Conservation (phyloP, 2,329 filamentous ascomycete species). For the Fusarium sp. region DNA sequence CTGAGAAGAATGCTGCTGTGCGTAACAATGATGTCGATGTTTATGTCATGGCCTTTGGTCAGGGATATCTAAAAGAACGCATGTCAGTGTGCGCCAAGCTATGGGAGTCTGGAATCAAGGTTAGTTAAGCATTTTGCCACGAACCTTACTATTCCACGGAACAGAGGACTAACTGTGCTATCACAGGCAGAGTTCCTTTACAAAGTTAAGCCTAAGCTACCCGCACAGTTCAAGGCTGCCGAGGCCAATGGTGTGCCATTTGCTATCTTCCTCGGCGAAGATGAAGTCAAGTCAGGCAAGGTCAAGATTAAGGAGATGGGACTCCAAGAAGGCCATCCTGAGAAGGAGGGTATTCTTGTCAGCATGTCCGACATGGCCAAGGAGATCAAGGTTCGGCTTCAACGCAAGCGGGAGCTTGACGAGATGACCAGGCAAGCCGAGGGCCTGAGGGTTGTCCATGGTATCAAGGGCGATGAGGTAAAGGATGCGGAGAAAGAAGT, state of each 20-base stretch:
- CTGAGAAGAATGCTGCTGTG: constrained; percentile 62
- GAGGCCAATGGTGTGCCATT: constrained; percentile 83
- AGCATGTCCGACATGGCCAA: constrained; percentile 68
- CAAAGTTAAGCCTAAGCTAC: constrained; percentile 91
- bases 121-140: constrained; percentile 44
- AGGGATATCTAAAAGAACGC: constrained; percentile 84
- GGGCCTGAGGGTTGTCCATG: constrained; percentile 57
- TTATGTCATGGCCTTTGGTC: constrained; percentile 94
- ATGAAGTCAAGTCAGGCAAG: constrained; percentile 84
- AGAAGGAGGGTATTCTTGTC: constrained; percentile 87
- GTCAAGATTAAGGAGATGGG: constrained; percentile 85
- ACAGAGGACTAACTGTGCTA: constrained; percentile 34
- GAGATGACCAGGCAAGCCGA: constrained; percentile 54
- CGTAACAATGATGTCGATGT: constrained; percentile 80
- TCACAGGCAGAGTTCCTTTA: constrained; percentile 80
- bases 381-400: constrained; percentile 65
- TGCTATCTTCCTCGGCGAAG: constrained; percentile 88
- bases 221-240: constrained; percentile 89
- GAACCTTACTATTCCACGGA: background rate
- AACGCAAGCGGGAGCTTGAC: constrained; percentile 56
- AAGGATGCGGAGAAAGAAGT: constrained; percentile 28
- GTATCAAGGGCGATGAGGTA: constrained; percentile 50
- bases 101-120: constrained; percentile 89
- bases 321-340: constrained; percentile 81
- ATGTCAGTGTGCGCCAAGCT: constrained; percentile 80